Conservation (phyloP, 1,284 basidiomycete species). For the Cutaneotrichosporon spelunceum region DNA sequence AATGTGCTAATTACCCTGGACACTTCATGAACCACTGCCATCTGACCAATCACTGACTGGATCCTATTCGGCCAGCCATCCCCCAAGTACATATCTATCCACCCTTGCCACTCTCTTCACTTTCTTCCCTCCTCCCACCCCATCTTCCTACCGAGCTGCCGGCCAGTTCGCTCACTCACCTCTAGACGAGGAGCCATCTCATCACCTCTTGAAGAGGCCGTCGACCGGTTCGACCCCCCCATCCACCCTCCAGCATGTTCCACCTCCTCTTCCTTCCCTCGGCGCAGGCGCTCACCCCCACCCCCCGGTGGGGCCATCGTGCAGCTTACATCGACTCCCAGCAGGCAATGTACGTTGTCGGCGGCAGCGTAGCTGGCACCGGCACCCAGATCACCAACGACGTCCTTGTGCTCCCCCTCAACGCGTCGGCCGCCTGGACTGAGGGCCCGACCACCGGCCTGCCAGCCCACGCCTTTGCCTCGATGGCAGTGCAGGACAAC, state of each 20-base stretch:
- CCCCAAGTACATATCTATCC: conserved; percentile 2
- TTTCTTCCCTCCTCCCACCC: conserved; percentile 6
- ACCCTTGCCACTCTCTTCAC: too few relatives aligned
- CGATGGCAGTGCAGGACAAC: conserved; percentile 30
- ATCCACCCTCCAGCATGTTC: conserved; percentile 11
- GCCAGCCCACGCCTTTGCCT: conserved; percentile 49
- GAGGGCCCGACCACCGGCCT: conserved; percentile 37
- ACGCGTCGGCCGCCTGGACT: conserved; percentile 39
- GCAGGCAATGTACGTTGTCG: conserved; percentile 48
- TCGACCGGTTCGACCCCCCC: conserved; percentile 8
- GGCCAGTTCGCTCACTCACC: conserved; percentile 31
- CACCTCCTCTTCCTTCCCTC: conserved; percentile 25
- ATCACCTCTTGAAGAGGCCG: conserved; percentile 21
- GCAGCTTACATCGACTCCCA: conserved; percentile 44
- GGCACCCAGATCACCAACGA: conserved; percentile 51
- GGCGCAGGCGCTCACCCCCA: conserved; percentile 30
- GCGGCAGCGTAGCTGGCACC: conserved; percentile 40
- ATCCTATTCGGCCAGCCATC: too few relatives aligned
- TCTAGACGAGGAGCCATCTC: too few relatives aligned
- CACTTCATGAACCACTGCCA: not conserved
- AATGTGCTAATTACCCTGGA: not conserved
- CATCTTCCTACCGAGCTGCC: conserved; percentile 30
- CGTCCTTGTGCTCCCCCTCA: conserved; percentile 46
- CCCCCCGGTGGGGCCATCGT: conserved; percentile 50
- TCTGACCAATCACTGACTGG: not conserved